A percentile compares a stretch with the other conserved stretches of the same genome.
Evolutionary conservation across 2,329 filamentous ascomycete genomes (phyloP).

Genomic region (Paecilomyces sp.): DNA sequence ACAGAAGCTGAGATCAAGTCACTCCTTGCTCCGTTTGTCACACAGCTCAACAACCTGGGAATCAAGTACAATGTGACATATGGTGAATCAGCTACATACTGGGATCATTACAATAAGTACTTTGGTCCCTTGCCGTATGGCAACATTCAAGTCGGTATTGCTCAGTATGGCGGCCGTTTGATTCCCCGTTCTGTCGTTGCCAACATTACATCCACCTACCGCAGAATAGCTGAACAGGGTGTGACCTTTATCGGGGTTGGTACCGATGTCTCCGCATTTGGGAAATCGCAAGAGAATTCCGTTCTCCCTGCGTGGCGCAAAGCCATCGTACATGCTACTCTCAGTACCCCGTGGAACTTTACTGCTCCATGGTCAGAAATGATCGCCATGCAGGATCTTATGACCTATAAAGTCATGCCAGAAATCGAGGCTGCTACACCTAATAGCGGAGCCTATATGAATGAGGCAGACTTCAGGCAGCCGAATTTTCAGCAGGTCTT

Average conservation of each 20-base stretch:
- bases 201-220: slow-evolving; percentile 22
- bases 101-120: slow-evolving; percentile 15
- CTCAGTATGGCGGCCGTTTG: slow-evolving; percentile 25
- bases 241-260: slow-evolving; percentile 31
- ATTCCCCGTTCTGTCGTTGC: slow-evolving; percentile 27
- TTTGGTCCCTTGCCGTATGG: neutral
- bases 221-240: slow-evolving; percentile 26
- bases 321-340: slow-evolving; percentile 26
- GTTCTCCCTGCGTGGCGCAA: slow-evolving; percentile 34
- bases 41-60: slow-evolving; percentile 28
- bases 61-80: slow-evolving; percentile 25
- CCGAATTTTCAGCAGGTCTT: slow-evolving; percentile 34
- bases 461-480: slow-evolving; percentile 34
- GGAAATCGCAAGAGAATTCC: slow-evolving; percentile 29
- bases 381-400: slow-evolving; percentile 26
- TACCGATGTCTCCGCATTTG: slow-evolving; percentile 30
- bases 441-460: slow-evolving; percentile 33
- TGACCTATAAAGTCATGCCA: slow-evolving; percentile 34
- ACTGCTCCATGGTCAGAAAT: slow-evolving; percentile 30
- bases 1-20: slow-evolving; percentile 34
- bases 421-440: slow-evolving; percentile 33
- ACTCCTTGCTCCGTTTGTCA: slow-evolving; percentile 42
- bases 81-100: slow-evolving; percentile 23
- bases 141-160: slow-evolving; percentile 4
- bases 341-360: slow-evolving; percentile 31